Evolutionary conservation across 768 basidiomycete species (phyloP), one percentile per base, ranked within the genome.

Genomic region (Dictyophora rubrovolvata): DNA sequence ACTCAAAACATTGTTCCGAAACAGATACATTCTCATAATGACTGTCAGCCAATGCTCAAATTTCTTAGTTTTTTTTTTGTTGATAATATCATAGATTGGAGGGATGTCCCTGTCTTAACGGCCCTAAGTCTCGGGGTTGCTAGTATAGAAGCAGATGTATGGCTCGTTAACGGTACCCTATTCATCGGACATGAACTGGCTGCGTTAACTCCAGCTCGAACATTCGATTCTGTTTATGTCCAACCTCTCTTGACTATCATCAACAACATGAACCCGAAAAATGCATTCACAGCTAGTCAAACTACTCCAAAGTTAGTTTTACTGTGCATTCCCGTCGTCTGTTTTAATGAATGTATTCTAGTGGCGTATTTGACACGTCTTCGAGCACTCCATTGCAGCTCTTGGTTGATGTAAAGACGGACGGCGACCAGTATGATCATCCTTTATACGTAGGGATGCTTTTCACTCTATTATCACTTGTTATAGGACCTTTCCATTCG

Each of bases 71-170:
- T 9, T 18, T 17, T 49, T 58, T 18, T 21, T 50, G 46, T 46
- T 36, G 34, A 49, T 6, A 48, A 47, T 50, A 22, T 54, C 16
- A 33, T 33, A 79, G 79, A 82, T 65, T 79, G 78, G 77, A 71
- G 79, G 18, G 75, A 80, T 61, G 77, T 79, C 8, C 77, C 79
- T 5, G 67, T 80, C 20, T 67, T 79, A 10, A 73, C 73, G 5
- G 79, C 79, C 9, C 62, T 81, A 4, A 79, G 77, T 63, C 67
- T 74, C 21, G 79, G 79, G 0, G 77, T 79, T 14, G 67, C 69
- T 16, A 80, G 79, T 62, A 77, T 80, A 11, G 79, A 81, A 65
- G 80, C 80, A 2, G 79, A 81, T 64, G 77, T 81, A 17, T 79
- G 72, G 74, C 67, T 75, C 8, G 62, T 77, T 20, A 70, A 75